phyloP scores from a whole-genome alignment of 208 protist genomes.

The Phytomonas sp. region DNA sequence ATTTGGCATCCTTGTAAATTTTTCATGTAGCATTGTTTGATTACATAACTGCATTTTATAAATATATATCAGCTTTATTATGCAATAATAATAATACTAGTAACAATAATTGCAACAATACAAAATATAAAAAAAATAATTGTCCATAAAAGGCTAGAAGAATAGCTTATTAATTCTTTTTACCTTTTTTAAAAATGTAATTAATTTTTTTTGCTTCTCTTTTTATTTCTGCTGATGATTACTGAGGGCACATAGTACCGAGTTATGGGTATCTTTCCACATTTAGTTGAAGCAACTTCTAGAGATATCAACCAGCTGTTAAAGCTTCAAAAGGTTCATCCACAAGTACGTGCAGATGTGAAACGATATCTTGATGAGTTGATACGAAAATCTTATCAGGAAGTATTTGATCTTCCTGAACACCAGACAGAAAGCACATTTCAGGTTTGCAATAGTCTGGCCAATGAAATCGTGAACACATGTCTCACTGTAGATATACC shows the following conservation, averaged over 20 bases:
- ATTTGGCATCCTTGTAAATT: constrained; percentile 7
- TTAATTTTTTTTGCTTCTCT: too few relatives aligned
- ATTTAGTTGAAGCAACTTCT: constrained; percentile 52
- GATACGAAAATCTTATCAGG: constrained; percentile 38
- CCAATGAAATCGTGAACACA: constrained; percentile 30
- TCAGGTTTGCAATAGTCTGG: constrained; percentile 48
- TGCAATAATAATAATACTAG: neutral
- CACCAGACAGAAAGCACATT: constrained; percentile 28
- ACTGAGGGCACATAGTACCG: neutral
- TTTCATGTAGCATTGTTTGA: constrained; percentile 8
- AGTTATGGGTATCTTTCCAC: constrained; percentile 48
- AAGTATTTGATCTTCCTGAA: constrained; percentile 23
- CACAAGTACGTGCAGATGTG: constrained; percentile 69
- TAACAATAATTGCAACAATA: neutral
- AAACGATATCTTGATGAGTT: constrained; percentile 42
- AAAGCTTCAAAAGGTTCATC: constrained; percentile 73
- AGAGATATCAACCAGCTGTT: constrained; percentile 71
- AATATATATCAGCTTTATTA: neutral
- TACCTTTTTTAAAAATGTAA: constrained; percentile 14
- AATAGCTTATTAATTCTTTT: too few relatives aligned
- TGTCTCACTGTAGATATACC: constrained; percentile 45
- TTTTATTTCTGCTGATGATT: constrained; percentile 3
- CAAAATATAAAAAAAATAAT: too few relatives aligned
- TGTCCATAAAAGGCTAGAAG: too few relatives aligned
- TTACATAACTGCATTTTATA: neutral